Percentiles rank a stretch among this genome's conserved stretches.
Conservation (phyloP, 805 yeast species). For the Zygosaccharomyces pseudorouxii region DNA sequence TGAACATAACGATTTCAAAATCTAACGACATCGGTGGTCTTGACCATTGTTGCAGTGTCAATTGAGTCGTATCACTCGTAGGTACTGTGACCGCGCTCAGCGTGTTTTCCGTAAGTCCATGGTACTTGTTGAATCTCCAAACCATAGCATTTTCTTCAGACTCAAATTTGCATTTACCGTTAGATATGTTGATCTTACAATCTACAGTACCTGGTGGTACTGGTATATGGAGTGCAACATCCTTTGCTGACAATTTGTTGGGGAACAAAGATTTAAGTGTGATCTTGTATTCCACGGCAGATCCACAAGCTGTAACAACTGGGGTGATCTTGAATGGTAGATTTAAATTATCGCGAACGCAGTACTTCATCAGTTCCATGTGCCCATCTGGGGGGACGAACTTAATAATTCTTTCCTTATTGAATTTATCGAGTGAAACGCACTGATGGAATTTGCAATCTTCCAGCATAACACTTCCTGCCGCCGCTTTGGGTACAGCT, state of each 20-base stretch:
- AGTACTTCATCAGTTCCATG: constrained; percentile 76
- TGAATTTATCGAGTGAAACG: constrained; percentile 68
- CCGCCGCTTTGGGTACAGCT: constrained; percentile 38
- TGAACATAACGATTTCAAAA: constrained; percentile 68
- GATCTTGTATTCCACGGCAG: constrained; percentile 52
- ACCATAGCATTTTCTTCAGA: constrained; percentile 59
- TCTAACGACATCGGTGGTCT: constrained; percentile 71
- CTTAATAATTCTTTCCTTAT: constrained; percentile 55
- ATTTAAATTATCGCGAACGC: constrained; percentile 52
- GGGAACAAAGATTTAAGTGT: constrained; percentile 59
- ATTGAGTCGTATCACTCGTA: constrained; percentile 23
- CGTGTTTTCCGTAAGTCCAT: constrained; percentile 61
- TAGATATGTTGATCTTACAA: constrained; percentile 42
- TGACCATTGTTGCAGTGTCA: constrained; percentile 46
- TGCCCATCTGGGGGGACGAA: constrained; percentile 87
- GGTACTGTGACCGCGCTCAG: constrained; percentile 52
- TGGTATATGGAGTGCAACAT: constrained; percentile 62
- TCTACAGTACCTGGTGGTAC: constrained; percentile 59
- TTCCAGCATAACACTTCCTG: constrained; percentile 53
- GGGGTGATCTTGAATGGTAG: constrained; percentile 70
- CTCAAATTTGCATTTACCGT: constrained; percentile 65
- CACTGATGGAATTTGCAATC: constrained; percentile 87
- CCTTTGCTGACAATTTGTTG: constrained; percentile 53
- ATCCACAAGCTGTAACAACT: constrained; percentile 44
- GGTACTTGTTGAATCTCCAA: constrained; percentile 68